phyloP scores from a whole-genome alignment of 2,329 filamentous ascomycete species.

The Tolypocladium ovalisporum region DNA sequence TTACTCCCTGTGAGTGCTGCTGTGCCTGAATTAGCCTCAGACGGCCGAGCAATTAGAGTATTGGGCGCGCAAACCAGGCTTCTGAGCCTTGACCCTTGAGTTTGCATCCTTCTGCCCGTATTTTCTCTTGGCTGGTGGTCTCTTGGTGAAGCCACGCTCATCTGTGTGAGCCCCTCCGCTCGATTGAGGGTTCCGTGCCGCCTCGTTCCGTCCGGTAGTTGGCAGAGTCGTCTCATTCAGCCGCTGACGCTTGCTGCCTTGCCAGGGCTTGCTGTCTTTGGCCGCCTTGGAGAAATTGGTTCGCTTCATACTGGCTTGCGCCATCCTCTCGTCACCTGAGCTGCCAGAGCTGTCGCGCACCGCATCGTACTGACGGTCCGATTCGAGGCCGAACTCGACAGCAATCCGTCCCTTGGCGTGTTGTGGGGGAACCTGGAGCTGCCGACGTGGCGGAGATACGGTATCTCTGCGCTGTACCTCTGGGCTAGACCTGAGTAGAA shows the following conservation, averaged over 20 bases:
- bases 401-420: not conserved
- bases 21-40: not conserved
- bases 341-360: constrained; percentile 7
- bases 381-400: not conserved
- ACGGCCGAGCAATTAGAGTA: not conserved
- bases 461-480: too few relatives aligned
- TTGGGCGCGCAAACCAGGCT: not conserved
- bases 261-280: constrained; percentile 1
- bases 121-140: constrained; percentile 8
- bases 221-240: not conserved
- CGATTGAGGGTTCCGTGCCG: not conserved
- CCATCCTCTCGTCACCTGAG: constrained; percentile 15
- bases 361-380: constrained; percentile 7
- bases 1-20: not conserved
- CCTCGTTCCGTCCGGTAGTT: not conserved
- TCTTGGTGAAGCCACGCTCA: constrained; percentile 13
- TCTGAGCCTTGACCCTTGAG: constrained; percentile 12
- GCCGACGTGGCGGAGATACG: too few relatives aligned
- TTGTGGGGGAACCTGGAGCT: too few relatives aligned
- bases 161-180: constrained; percentile 12
- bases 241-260: constrained; percentile 4
- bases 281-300: constrained; percentile 17
- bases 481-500: too few relatives aligned
- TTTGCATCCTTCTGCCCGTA: constrained; percentile 12
- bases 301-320: constrained; percentile 19